phyloP scores from a whole-genome alignment of 2,329 filamentous ascomycete genomes.

The Ceratocystis cacaofunesta region DNA sequence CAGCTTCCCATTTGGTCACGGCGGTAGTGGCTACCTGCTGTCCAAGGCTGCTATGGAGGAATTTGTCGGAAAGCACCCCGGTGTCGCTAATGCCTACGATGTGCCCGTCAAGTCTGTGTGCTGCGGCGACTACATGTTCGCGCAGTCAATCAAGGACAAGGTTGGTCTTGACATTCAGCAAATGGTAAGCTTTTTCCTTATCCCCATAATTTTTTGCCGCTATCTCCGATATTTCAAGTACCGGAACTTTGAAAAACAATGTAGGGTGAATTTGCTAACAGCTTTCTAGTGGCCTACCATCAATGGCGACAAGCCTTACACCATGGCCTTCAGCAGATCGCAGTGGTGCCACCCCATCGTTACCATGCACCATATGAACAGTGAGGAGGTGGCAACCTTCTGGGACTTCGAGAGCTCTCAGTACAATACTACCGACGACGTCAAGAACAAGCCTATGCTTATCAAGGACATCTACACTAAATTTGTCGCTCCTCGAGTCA shows the following conservation, averaged over 20 bases:
- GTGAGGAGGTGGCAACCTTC: constrained; percentile 35
- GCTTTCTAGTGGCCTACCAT: constrained; percentile 34
- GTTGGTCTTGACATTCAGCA: constrained; percentile 29
- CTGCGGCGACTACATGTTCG: constrained; percentile 39
- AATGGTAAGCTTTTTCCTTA: constrained; percentile 25
- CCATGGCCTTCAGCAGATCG: constrained; percentile 31
- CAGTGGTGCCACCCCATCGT: constrained; percentile 42
- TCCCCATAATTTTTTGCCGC: background rate
- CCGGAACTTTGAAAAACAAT: background rate
- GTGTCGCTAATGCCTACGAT: constrained; percentile 35
- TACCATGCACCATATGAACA: constrained; percentile 41
- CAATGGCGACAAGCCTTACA: constrained; percentile 40
- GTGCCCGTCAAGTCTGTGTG: constrained; percentile 27
- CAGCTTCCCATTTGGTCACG: constrained; percentile 36
- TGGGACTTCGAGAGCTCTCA: constrained; percentile 36
- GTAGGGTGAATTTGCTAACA: background rate
- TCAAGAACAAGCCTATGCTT: constrained; percentile 24
- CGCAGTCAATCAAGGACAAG: constrained; percentile 31
- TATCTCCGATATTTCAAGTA: background rate
- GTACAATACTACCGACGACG: constrained; percentile 19
- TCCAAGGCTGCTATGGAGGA: constrained; percentile 37
- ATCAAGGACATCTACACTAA: constrained; percentile 35
- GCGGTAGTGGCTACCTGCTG: constrained; percentile 40
- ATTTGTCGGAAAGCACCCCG: constrained; percentile 29
- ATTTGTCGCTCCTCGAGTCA: constrained; percentile 31